phyloP scores from a whole-genome alignment of 2,329 filamentous ascomycete species.

The Chrysoporthe deuterocubensis region DNA sequence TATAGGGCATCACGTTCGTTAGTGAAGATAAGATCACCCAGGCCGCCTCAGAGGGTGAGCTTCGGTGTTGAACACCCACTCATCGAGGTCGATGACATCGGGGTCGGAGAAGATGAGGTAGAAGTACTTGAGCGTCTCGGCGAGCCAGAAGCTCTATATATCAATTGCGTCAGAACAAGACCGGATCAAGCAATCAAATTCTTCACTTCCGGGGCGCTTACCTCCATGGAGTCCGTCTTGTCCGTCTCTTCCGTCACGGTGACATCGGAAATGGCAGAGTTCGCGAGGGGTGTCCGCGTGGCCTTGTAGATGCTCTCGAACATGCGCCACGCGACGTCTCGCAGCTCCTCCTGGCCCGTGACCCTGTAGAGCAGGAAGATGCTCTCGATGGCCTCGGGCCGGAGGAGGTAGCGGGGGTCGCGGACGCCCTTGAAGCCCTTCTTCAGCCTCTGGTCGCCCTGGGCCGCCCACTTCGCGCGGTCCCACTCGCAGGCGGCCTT shows the following conservation, averaged over 20 bases:
- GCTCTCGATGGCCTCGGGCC: slow-evolving; percentile 76
- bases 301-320: slow-evolving; percentile 72
- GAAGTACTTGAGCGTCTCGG: slow-evolving; percentile 68
- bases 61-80: slow-evolving; percentile 54
- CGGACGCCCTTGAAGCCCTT: slow-evolving; percentile 35
- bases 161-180: slow-evolving; percentile 1
- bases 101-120: slow-evolving; percentile 63
- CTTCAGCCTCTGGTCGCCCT: slow-evolving; percentile 33
- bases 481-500: slow-evolving; percentile 42
- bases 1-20: not conserved
- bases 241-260: slow-evolving; percentile 46
- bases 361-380: slow-evolving; percentile 82
- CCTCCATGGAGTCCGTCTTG: slow-evolving; percentile 45
- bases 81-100: slow-evolving; percentile 58
- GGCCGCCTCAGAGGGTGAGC: slow-evolving; percentile 37
- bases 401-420: slow-evolving; percentile 52
- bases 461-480: slow-evolving; percentile 39
- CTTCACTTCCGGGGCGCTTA: slow-evolving; percentile 12
- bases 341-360: slow-evolving; percentile 71
- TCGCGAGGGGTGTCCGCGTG: slow-evolving; percentile 43
- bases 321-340: slow-evolving; percentile 80
- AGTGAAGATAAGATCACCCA: not conserved
- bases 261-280: slow-evolving; percentile 33
- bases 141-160: slow-evolving; percentile 64
- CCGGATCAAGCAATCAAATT: not conserved